Conservation (phyloP, 1,139 yeast species). For the Taphrina pruni region DNA sequence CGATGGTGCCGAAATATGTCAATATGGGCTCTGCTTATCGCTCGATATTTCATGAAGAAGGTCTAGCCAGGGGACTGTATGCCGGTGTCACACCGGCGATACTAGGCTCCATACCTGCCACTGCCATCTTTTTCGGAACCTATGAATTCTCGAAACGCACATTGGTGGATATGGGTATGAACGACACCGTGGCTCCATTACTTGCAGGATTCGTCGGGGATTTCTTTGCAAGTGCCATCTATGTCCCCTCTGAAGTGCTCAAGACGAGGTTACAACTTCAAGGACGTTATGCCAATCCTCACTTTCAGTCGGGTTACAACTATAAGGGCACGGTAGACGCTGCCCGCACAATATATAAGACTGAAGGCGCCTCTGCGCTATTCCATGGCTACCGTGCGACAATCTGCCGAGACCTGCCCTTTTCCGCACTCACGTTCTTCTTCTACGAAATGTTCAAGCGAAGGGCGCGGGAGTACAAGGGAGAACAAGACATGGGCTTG, state of each 20-base stretch:
- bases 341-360: constrained; percentile 55
- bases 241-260: constrained; percentile 96
- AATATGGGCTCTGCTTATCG: constrained; percentile 72
- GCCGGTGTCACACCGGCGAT: constrained; percentile 93
- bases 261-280: constrained; percentile 92
- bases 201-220: constrained; percentile 91
- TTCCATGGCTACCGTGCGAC: constrained; percentile 95
- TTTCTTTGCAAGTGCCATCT: constrained; percentile 83
- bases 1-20: constrained; percentile 67
- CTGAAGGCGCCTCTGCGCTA: constrained; percentile 77
- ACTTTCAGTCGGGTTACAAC: constrained; percentile 83
- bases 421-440: constrained; percentile 93
- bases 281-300: constrained; percentile 81
- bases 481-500: constrained; percentile 56
- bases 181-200: constrained; percentile 80
- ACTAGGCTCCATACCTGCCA: constrained; percentile 63
- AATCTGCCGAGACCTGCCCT: constrained; percentile 85
- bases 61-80: constrained; percentile 80
- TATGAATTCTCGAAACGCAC: constrained; percentile 80
- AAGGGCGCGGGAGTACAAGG: constrained; percentile 51
- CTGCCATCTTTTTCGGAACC: constrained; percentile 83
- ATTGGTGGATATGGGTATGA: constrained; percentile 68
- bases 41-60: constrained; percentile 80
- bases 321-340: constrained; percentile 75
- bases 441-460: constrained; percentile 68